These are phyloP conservation scores for Alectoria sarmentosa DNA, from an alignment of 495 filamentous ascomycete genomes.

Conservation along the genomic window DNA sequence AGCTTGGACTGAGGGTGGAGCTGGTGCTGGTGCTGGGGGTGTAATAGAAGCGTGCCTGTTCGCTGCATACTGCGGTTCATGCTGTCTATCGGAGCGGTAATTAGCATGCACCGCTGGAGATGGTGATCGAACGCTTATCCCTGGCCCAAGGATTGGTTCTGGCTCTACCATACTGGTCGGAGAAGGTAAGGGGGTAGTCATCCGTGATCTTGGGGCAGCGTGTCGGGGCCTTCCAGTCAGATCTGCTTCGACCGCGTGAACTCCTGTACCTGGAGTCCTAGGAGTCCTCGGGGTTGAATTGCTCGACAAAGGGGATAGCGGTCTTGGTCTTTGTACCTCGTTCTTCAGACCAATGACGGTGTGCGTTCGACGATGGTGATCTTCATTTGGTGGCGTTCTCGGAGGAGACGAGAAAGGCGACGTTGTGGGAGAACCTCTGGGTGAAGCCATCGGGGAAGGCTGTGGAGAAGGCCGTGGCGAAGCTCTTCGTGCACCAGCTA, in stretches of 20 bases:
- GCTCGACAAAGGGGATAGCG: slow-evolving; percentile 19
- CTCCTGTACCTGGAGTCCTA: slow-evolving; percentile 2
- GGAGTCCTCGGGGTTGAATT: slow-evolving; percentile 1
- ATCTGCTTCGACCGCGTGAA: slow-evolving; percentile 13
- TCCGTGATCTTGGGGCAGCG: slow-evolving; percentile 12
- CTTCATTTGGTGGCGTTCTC: slow-evolving; percentile 21
- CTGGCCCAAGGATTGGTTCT: slow-evolving; percentile 12
- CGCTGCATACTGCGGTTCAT: neutral
- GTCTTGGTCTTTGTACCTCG: slow-evolving; percentile 19
- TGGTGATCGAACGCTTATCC: slow-evolving; percentile 22
- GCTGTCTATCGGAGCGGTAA: neutral
- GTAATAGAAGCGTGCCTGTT: slow-evolving; percentile 1
- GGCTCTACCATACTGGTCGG: slow-evolving; percentile 2
- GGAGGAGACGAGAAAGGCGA: slow-evolving; percentile 25
- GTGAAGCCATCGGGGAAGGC: slow-evolving; percentile 12
- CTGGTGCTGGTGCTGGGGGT: neutral
- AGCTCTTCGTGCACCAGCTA: slow-evolving; percentile 12
- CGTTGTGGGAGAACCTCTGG: slow-evolving; percentile 19
- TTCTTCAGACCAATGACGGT: slow-evolving; percentile 18
- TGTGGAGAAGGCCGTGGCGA: slow-evolving; percentile 16
- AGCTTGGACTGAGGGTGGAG: neutral
- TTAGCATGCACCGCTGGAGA: slow-evolving; percentile 12
- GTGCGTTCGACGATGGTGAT: slow-evolving; percentile 6
- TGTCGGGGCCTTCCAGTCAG: slow-evolving; percentile 11
- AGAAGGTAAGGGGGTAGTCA: slow-evolving; percentile 17